phyloP scores from a whole-genome alignment of 1,139 yeast genomes.

The Kurtzmaniella quercitrusa region DNA sequence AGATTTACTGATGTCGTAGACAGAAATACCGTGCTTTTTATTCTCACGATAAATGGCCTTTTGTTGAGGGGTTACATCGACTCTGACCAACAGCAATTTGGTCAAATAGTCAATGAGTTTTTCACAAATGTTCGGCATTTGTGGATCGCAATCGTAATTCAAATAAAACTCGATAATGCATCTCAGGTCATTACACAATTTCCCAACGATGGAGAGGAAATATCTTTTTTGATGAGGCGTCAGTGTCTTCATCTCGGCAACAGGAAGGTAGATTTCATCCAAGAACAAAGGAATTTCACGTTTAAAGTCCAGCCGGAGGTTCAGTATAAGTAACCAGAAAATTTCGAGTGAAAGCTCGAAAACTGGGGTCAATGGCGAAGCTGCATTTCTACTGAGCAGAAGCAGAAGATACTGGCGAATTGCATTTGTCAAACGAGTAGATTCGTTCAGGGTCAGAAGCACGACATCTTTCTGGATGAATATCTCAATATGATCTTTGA shows the following conservation, averaged over 20 bases:
- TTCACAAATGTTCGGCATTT: conserved; percentile 84
- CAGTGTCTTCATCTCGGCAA: conserved; percentile 86
- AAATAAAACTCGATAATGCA: conserved; percentile 88
- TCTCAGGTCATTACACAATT: conserved; percentile 84
- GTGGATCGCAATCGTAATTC: conserved; percentile 90
- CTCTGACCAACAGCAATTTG: conserved; percentile 64
- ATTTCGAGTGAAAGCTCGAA: conserved; percentile 91
- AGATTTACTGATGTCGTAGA: conserved; percentile 67
- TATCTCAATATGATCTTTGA: conserved; percentile 80
- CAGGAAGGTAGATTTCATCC: conserved; percentile 91
- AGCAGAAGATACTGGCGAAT: conserved; percentile 81
- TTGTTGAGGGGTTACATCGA: conserved; percentile 70
- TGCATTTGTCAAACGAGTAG: conserved; percentile 68
- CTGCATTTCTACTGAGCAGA: conserved; percentile 85
- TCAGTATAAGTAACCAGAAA: conserved; percentile 82
- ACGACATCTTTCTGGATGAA: conserved; percentile 65
- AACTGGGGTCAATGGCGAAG: conserved; percentile 87
- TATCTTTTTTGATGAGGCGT: conserved; percentile 91
- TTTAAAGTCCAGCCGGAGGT: conserved; percentile 82
- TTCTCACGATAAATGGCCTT: conserved; percentile 63
- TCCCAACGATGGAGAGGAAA: conserved; percentile 69
- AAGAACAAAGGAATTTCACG: conserved; percentile 91
- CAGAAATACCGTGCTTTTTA: conserved; percentile 58
- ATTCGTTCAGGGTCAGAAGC: conserved; percentile 54
- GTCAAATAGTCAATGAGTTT: conserved; percentile 74